Base-by-base conservation (phyloP, 352 stramenopile species). In the Pilasporangium apinafurcum region DNA sequence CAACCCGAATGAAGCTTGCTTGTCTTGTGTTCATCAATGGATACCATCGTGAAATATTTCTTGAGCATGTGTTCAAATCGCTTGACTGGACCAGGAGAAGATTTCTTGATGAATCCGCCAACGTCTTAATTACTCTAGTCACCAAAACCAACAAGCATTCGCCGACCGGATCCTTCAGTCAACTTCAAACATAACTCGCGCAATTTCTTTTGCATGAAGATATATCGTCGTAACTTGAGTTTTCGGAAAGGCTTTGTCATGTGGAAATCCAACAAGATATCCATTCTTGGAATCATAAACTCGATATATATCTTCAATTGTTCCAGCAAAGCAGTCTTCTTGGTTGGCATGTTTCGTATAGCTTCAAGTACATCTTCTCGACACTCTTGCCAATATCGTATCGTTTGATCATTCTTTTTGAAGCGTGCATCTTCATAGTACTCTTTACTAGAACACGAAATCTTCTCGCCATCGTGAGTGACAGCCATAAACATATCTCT, bases 211-310 rank as follows among this genome's bases (percentile, higher is more conserved):
- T 50, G 25, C 2, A 17, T 25, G 12, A 36, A 32, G 16, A 34
- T 35, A 14, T 28, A 62, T n/a, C 47, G 29, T 4, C 37, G 41
- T 1, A 53, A 13, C 17, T 37, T 48, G 1, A 58, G 53, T 10
- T 44, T 47, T 20, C 53, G 37, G 12, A 62, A 51, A n/a, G 42
- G 37, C 42, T 62, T 58, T 6, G 32, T 1, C 33, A 43, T 47
- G 0, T 22, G 16, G 26, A 62, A 62, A 4, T 37, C 2, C 5
- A 51, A 24, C 9, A 51, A 24, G 0, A 46, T n/a, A 4, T 53
- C 17, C 42, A 53, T 51, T 16, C 37, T 42, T 0, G 25, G 16
- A 0, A n/a, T 53, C 47, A 57, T 49, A 18, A 53, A 57, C 13
- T 3, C 2, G 1, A 53, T 27, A 21, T 51, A 53, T 7, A 25